phyloP scores from a whole-genome alignment of 164 flowering plant genomes.

The Echeveria elegans region DNA sequence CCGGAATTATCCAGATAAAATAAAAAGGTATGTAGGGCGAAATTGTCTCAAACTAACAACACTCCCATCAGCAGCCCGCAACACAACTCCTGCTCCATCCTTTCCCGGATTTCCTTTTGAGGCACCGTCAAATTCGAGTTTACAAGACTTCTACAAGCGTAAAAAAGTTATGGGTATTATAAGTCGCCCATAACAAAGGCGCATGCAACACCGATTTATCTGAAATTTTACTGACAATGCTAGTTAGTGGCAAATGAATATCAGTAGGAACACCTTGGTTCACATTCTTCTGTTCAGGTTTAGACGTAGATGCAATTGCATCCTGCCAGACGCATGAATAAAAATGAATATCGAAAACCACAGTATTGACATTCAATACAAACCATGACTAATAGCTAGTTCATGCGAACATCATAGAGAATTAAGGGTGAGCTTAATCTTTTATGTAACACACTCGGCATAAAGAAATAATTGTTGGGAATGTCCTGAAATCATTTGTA shows the following conservation, averaged over 20 bases:
- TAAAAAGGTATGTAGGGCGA: background rate
- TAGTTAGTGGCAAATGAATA: background rate
- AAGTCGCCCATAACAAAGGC: background rate
- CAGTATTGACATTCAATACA: background rate
- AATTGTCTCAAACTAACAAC: constrained; percentile 30
- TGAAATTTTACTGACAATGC: background rate
- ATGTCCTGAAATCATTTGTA: too few relatives aligned
- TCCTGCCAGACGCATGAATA: background rate
- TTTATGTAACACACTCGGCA: too few relatives aligned
- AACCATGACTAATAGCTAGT: background rate
- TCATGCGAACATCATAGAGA: background rate
- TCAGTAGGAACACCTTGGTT: background rate
- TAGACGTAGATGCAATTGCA: background rate
- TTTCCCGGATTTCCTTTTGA: constrained; percentile 94
- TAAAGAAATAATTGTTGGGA: too few relatives aligned
- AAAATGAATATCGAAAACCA: background rate
- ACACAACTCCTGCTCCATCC: constrained; percentile 86
- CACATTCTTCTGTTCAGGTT: background rate
- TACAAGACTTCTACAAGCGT: constrained; percentile 39
- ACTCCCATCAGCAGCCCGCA: constrained; percentile 64
- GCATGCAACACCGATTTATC: background rate
- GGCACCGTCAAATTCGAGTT: constrained; percentile 92
- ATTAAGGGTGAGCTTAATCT: too few relatives aligned
- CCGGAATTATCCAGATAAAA: constrained; percentile 9
- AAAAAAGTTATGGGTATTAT: constrained; percentile 3